A percentile compares a stretch with the other conserved stretches of the same genome.
These are phyloP conservation scores for Backusella mclennaniae DNA, from an alignment of 192 early-diverging fungal genomes.

Conservation along the genomic window DNA sequence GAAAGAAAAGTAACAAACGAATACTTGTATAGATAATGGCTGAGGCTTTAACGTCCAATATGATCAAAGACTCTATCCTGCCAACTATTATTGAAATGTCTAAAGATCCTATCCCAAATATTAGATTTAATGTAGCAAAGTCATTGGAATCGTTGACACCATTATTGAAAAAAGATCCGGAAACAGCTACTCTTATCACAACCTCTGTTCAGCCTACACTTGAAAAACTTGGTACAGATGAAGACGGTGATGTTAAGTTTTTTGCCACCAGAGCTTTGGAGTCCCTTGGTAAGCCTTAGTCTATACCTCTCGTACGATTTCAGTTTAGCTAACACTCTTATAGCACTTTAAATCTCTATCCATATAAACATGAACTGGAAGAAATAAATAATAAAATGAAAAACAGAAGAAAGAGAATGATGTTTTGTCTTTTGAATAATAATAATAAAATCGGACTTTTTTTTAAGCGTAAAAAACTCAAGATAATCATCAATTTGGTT, in stretches of 20 bases:
- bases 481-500: background rate
- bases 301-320: background rate
- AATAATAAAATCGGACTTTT: background rate
- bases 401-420: background rate
- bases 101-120: conserved; percentile 97
- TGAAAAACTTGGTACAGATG: conserved; percentile 80
- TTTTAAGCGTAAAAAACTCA: background rate
- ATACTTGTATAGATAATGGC: conserved; percentile 70
- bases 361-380: background rate
- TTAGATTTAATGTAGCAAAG: conserved; percentile 99
- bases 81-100: conserved; percentile 84
- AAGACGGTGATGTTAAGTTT: conserved; percentile 92
- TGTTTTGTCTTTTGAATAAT: background rate
- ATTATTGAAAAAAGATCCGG: conserved; percentile 64
- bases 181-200: conserved; percentile 58
- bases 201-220: conserved; percentile 82
- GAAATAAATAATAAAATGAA: background rate
- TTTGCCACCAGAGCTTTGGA: conserved; percentile 80
- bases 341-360: conserved; percentile 1
- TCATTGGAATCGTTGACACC: conserved; percentile 83
- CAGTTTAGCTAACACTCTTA: background rate
- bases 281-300: conserved; percentile 28
- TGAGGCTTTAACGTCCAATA: conserved; percentile 80
- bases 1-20: background rate
- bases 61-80: conserved; percentile 86